These are phyloP conservation scores for Trametes punicea DNA, from an alignment of 768 basidiomycete species.

Conservation along the genomic window DNA sequence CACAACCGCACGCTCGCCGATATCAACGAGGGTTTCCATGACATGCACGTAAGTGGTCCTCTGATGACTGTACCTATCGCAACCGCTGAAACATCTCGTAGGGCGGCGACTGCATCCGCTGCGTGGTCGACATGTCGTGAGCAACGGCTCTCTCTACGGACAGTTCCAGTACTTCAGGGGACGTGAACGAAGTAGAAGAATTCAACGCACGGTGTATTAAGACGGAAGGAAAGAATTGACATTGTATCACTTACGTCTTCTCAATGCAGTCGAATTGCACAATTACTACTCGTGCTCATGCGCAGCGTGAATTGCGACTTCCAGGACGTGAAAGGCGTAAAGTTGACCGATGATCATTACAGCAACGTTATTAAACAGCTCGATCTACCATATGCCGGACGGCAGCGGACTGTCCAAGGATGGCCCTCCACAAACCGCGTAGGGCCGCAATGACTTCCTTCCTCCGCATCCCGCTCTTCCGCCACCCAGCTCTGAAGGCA, in stretches of 20 bases:
- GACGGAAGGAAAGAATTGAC: constrained; percentile 1
- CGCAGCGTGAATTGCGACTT: no score
- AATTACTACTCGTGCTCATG: neutral
- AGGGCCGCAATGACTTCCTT: constrained; percentile 67
- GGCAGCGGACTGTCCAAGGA: constrained; percentile 50
- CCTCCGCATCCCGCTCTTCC: constrained; percentile 63
- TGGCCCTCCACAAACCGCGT: constrained; percentile 63
- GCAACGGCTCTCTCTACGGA: neutral
- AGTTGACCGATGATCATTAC: no score
- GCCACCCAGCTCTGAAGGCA: constrained; percentile 60
- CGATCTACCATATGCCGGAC: constrained; percentile 48
- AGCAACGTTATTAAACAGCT: constrained; percentile 26
- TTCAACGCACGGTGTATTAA: constrained; percentile 7
- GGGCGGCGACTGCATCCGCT: constrained; percentile 89
- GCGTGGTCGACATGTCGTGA: constrained; percentile 81
- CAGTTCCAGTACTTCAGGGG: neutral
- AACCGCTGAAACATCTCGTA: constrained; percentile 30
- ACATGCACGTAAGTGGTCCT: constrained; percentile 84
- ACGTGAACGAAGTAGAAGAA: neutral
- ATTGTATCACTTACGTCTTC: constrained; percentile 11
- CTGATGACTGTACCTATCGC: neutral
- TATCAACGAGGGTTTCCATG: constrained; percentile 86
- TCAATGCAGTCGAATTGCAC: neutral
- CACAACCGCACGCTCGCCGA: constrained; percentile 72
- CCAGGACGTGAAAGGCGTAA: no score